Percentiles rank a stretch among this genome's conserved stretches.
Evolutionary conservation across 768 basidiomycete genomes (phyloP).

Genomic region (Leccinum disarticulatum): DNA sequence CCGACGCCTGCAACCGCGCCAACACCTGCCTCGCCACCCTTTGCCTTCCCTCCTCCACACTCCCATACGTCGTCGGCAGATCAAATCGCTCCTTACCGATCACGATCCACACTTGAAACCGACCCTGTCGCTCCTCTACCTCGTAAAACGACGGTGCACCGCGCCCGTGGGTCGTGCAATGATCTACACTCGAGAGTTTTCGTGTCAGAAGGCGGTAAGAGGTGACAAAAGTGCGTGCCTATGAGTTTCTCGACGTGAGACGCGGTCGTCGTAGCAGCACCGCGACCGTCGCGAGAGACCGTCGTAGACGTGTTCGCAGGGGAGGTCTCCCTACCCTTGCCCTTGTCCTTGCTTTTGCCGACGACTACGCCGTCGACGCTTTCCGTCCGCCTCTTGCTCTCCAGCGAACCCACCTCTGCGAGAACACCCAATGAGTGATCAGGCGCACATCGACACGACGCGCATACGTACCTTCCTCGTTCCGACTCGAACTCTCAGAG

Average conservation of each 20-base stretch:
- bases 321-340: constrained; percentile 9
- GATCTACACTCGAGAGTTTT: constrained; percentile 16
- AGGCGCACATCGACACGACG: background rate
- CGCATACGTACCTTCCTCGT: constrained; percentile 21
- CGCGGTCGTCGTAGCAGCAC: background rate
- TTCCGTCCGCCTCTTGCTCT: background rate
- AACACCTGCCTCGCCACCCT: constrained; percentile 47
- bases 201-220: background rate
- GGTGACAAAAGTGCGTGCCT: constrained; percentile 5
- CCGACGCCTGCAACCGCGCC: constrained; percentile 32
- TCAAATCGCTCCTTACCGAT: constrained; percentile 45
- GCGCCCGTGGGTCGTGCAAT: constrained; percentile 16
- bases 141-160: constrained; percentile 37
- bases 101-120: constrained; percentile 47
- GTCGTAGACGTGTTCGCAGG: constrained; percentile 1
- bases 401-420: background rate
- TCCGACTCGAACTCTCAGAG: constrained; percentile 24
- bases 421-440: background rate
- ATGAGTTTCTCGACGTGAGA: constrained; percentile 20
- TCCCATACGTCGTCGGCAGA: constrained; percentile 41
- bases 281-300: constrained; percentile 1
- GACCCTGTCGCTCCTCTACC: constrained; percentile 15
- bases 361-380: background rate
- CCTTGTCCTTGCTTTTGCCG: constrained; percentile 5
- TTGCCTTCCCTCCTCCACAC: constrained; percentile 40